Conservation (phyloP, 768 basidiomycete species). For the Dioszegia hungarica region DNA sequence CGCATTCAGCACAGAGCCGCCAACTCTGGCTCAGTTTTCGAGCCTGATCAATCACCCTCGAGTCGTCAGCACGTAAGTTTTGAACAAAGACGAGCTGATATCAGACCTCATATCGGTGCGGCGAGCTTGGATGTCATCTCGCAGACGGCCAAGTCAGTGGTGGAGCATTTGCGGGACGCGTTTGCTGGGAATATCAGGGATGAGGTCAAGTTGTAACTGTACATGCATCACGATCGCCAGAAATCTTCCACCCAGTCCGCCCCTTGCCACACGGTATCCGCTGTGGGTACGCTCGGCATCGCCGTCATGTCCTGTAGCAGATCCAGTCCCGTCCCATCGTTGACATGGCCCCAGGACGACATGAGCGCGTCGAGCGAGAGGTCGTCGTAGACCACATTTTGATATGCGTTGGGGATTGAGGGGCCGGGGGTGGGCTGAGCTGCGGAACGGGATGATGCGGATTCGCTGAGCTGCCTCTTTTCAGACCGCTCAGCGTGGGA, state of each 20-base stretch:
- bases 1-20: slow-evolving; percentile 7
- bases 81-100: not conserved
- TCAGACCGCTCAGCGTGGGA: not conserved
- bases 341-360: not conserved
- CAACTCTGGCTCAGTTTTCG: not conserved
- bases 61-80: slow-evolving; percentile 12
- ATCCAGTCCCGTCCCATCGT: slow-evolving; percentile 11
- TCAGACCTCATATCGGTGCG: slow-evolving; percentile 23
- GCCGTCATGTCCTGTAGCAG: slow-evolving; percentile 23
- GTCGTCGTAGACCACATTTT: not conserved
- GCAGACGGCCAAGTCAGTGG: slow-evolving; percentile 10
- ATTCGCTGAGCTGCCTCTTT: not conserved
- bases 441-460: not conserved
- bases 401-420: not conserved
- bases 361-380: slow-evolving; percentile 6
- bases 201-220: not conserved
- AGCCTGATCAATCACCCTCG: slow-evolving; percentile 1
- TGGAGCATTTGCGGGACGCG: slow-evolving; percentile 16
- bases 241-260: not conserved
- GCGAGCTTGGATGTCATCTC: slow-evolving; percentile 12
- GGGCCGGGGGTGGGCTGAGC: not conserved
- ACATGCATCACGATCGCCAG: not conserved
- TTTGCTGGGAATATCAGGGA: slow-evolving; percentile 5
- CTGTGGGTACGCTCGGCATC: slow-evolving; percentile 10
- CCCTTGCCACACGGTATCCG: not conserved